A percentile compares a stretch with the other conserved stretches of the same genome.
Conservation (phyloP, 2,329 filamentous ascomycete genomes). For the Cercospora berteroae region DNA sequence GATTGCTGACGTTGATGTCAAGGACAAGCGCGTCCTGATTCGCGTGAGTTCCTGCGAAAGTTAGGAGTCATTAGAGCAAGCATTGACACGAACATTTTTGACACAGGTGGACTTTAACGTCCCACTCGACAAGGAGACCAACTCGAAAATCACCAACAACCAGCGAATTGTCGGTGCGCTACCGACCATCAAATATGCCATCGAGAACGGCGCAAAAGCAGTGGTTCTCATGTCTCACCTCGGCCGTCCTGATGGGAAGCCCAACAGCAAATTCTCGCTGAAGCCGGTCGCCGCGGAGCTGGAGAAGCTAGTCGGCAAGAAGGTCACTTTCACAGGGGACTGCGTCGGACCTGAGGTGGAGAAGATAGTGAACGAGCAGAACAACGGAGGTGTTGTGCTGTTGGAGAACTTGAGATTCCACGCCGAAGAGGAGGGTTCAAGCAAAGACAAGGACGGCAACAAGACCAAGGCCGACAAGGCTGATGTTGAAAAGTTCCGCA, state of each 20-base stretch:
- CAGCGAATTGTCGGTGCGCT: slow-evolving; percentile 93
- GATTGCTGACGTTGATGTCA: slow-evolving; percentile 93
- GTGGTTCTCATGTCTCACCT: slow-evolving; percentile 98
- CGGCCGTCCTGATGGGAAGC: slow-evolving; percentile 86
- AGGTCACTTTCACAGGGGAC: slow-evolving; percentile 84
- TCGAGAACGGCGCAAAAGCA: slow-evolving; percentile 51
- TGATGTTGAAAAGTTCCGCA: slow-evolving; percentile 89
- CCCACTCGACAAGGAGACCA: slow-evolving; percentile 83
- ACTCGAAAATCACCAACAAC: slow-evolving; percentile 83
- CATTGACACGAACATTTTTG: slow-evolving; percentile 14
- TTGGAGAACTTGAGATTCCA: slow-evolving; percentile 99
- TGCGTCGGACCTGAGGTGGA: slow-evolving; percentile 88
- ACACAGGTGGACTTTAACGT: slow-evolving; percentile 98
- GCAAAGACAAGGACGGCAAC: slow-evolving; percentile 89
- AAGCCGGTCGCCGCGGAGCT: slow-evolving; percentile 83
- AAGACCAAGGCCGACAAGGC: slow-evolving; percentile 97
- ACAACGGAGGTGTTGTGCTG: slow-evolving; percentile 78
- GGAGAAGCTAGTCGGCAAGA: slow-evolving; percentile 73
- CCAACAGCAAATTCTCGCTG: slow-evolving; percentile 90
- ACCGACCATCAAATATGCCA: slow-evolving; percentile 43
- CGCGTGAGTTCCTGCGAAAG: slow-evolving; percentile 56
- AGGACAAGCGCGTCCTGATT: slow-evolving; percentile 97
- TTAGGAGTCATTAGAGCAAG: neutral
- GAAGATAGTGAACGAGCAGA: slow-evolving; percentile 80
- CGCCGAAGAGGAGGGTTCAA: slow-evolving; percentile 94